Conservation (phyloP, 2,329 filamentous ascomycete species). For the Penicillium corylophilum region DNA sequence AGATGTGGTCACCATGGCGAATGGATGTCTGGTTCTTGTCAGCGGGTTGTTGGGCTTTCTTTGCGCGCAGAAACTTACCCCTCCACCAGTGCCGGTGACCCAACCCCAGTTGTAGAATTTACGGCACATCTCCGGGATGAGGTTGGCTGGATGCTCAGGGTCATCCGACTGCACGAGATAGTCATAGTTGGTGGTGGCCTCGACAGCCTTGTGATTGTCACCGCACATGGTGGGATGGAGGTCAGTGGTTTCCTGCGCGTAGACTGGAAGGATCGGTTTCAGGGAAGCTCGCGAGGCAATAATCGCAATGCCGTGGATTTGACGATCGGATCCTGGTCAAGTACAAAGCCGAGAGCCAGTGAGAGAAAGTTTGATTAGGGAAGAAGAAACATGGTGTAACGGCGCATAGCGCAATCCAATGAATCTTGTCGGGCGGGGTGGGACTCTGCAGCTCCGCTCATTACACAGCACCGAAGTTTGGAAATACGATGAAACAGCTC, state of each 20-base stretch:
- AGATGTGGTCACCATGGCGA: slow-evolving; percentile 76
- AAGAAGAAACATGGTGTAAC: slow-evolving; percentile 2
- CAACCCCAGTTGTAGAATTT: slow-evolving; percentile 96
- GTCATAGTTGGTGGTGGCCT: slow-evolving; percentile 43
- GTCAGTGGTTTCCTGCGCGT: slow-evolving; percentile 1
- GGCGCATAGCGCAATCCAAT: slow-evolving; percentile 10
- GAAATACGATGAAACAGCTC: slow-evolving; percentile 1
- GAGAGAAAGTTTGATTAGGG: neutral
- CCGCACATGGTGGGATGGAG: slow-evolving; percentile 26
- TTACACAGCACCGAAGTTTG: slow-evolving; percentile 1
- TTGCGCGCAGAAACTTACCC: slow-evolving; percentile 32
- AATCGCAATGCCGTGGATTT: neutral
- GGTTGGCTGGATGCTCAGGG: slow-evolving; percentile 86
- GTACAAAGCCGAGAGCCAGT: neutral
- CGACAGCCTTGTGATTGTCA: slow-evolving; percentile 15
- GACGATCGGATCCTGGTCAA: slow-evolving; percentile 1
- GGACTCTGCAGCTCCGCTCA: slow-evolving; percentile 11
- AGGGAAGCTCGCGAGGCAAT: neutral
- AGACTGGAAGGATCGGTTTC: neutral
- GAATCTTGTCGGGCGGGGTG: slow-evolving; percentile 12
- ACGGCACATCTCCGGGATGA: slow-evolving; percentile 88
- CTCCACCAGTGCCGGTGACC: slow-evolving; percentile 58
- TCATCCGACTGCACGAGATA: slow-evolving; percentile 62
- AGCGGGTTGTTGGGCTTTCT: slow-evolving; percentile 4
- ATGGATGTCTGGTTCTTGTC: slow-evolving; percentile 39